Conservation (phyloP, 805 yeast genomes). For the Kluyveromyces nonfermentans region DNA sequence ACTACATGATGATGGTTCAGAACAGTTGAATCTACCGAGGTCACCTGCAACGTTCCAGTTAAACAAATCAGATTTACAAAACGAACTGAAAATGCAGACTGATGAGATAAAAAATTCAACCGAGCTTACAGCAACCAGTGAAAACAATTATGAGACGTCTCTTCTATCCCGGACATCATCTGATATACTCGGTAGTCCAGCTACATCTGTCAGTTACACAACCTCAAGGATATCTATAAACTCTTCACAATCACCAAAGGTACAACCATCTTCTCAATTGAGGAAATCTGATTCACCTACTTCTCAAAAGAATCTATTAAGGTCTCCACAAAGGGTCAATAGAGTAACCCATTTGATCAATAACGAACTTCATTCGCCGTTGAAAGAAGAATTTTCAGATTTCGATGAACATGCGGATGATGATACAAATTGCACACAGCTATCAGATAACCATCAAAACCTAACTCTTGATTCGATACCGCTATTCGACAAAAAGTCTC, state of each 20-base stretch:
- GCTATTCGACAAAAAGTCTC: background rate
- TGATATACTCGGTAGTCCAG: conserved; percentile 19
- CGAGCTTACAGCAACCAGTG: background rate
- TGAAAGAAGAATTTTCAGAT: conserved; percentile 11
- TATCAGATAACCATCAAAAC: conserved; percentile 4
- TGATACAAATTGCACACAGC: conserved; percentile 1
- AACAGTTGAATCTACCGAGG: conserved; percentile 1
- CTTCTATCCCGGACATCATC: conserved; percentile 5
- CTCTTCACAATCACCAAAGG: conserved; percentile 14
- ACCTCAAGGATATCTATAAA: conserved; percentile 29
- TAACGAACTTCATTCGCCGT: conserved; percentile 27
- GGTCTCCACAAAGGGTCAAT: conserved; percentile 21
- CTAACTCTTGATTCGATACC: conserved; percentile 4
- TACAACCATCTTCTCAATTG: conserved; percentile 2
- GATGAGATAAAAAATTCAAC: background rate
- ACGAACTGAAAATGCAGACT: background rate
- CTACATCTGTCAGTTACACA: conserved; percentile 28
- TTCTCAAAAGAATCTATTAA: conserved; percentile 7
- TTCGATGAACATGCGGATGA: background rate
- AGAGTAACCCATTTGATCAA: conserved; percentile 27
- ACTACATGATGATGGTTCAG: conserved; percentile 2
- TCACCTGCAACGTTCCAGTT: conserved; percentile 1
- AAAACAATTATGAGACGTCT: background rate
- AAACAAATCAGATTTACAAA: conserved; percentile 1
- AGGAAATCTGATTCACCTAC: conserved; percentile 5